Base-by-base conservation (phyloP, 305 asterid species). In the Fraxinus albicans region DNA sequence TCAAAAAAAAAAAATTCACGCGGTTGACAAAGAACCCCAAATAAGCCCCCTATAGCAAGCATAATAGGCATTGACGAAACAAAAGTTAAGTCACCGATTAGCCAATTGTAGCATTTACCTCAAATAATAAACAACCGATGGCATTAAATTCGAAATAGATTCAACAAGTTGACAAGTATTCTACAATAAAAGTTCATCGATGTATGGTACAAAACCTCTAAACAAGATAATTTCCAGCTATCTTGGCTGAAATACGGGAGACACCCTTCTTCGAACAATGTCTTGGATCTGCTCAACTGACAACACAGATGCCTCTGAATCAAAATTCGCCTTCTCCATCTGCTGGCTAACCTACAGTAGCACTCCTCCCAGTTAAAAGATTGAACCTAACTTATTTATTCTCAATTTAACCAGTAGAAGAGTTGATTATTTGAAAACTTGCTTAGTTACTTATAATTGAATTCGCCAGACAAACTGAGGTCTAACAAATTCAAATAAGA, bases 281-380 rank as follows among this genome's bases (percentile, higher is more conserved):
- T 92, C 94, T 80, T 91, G 90, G 80, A 95, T 94, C 87, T 92
- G 89, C 77, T 92, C 95, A 44, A 79, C 84, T 13, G 95, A 83
- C 89, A 95, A 47, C 55, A 92, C 80, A 19, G 96, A 94, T n/a
- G 97, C 90, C 90, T 88, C 93, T 0, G 89, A 77, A 74, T 92
- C 96, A 86, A 94, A 95, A 80, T 91, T 89, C 31, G 90, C 90
- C 44, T 79, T 81, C 90, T 94, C 96, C 97, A 94, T 93, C 84
- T 94, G 91, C 73, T 89, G 93, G 81, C 73, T 94, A 77, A 94
- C 89, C 96, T 95, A 89, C 86, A 85, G 15, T 69, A 69, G 23
- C 83, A 78, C 50, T 50, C 73, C 8, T 21, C 25, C 75, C 58
- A 12, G 47, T 76, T 74, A n/a, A 35, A 69, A 29, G 15, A 67